Conservation (phyloP, 148 eudicot genomes). For the Silene uniflora region DNA sequence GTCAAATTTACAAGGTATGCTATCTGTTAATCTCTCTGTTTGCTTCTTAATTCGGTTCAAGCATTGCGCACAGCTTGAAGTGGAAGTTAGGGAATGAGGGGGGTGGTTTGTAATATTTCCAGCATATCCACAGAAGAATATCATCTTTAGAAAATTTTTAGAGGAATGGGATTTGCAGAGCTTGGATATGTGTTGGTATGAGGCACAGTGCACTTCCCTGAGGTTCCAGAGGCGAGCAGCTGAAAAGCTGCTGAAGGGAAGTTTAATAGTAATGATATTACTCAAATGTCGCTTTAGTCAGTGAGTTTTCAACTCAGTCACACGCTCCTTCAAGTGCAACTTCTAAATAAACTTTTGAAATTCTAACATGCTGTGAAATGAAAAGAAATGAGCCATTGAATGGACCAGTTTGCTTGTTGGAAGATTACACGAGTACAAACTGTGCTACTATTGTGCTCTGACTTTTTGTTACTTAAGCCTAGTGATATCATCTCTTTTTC, state of each 20-base stretch:
- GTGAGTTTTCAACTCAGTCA: not conserved
- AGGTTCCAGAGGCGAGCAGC: not conserved
- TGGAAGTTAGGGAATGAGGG: not conserved
- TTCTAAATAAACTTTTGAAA: not conserved
- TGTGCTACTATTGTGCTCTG: not conserved
- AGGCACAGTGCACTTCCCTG: constrained; percentile 3
- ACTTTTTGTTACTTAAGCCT: not conserved
- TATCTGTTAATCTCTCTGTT: constrained; percentile 2
- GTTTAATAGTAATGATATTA: not conserved
- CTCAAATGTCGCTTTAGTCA: not conserved
- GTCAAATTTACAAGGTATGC: constrained; percentile 72
- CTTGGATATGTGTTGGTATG: not conserved
- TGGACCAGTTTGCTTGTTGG: not conserved
- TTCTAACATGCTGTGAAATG: not conserved
- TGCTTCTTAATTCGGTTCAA: constrained; percentile 6
- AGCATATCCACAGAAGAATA: not conserved
- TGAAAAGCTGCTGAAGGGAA: not conserved
- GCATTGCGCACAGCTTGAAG: not conserved
- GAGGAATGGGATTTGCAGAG: not conserved
- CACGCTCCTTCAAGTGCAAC: not conserved
- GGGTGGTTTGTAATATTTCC: constrained; percentile 3
- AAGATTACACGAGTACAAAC: not conserved
- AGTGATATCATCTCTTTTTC: not conserved
- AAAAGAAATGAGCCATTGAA: not conserved
- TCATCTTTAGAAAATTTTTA: not conserved